A percentile compares a stretch with the other conserved stretches of the same genome.
Evolutionary conservation across 192 early-diverging fungal species (phyloP).

Genomic region (Mortierella alpina): DNA sequence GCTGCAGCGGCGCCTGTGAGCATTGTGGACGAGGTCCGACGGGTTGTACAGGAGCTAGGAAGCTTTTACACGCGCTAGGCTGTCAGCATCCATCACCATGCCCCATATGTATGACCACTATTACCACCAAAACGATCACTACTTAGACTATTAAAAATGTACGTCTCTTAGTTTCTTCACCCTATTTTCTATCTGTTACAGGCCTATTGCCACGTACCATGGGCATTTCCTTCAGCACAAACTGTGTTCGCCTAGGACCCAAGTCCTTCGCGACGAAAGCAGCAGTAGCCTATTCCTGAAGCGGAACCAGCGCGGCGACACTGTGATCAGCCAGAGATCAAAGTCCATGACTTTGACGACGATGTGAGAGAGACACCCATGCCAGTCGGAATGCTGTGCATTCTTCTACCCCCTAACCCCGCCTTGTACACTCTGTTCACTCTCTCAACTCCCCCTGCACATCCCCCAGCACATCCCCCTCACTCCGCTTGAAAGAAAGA

Average conservation of each 20-base stretch:
- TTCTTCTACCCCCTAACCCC: neutral
- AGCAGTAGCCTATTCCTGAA: neutral
- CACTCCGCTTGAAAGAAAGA: no score
- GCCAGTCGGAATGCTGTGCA: neutral
- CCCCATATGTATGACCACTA: neutral
- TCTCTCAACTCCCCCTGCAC: no score
- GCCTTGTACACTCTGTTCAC: neutral
- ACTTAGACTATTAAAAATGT: no score
- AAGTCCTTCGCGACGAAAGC: neutral
- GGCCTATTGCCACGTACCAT: neutral
- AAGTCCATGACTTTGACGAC: neutral
- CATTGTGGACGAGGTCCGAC: conserved; percentile 47
- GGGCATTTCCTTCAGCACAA: conserved; percentile 18
- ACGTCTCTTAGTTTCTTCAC: no score
- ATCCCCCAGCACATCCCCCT: no score
- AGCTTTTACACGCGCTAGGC: conserved; percentile 39
- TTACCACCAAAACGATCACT: neutral
- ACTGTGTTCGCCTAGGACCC: conserved; percentile 14
- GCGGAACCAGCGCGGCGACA: conserved; percentile 13
- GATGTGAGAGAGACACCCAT: no score
- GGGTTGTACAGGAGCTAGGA: conserved; percentile 43
- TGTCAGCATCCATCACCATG: neutral
- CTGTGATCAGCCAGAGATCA: conserved; percentile 18
- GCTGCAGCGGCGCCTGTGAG: conserved; percentile 12
- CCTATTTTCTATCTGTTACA: no score